Base-by-base conservation (phyloP, 371 early-diverging fungal species). In the Rhizopus delemar region DNA sequence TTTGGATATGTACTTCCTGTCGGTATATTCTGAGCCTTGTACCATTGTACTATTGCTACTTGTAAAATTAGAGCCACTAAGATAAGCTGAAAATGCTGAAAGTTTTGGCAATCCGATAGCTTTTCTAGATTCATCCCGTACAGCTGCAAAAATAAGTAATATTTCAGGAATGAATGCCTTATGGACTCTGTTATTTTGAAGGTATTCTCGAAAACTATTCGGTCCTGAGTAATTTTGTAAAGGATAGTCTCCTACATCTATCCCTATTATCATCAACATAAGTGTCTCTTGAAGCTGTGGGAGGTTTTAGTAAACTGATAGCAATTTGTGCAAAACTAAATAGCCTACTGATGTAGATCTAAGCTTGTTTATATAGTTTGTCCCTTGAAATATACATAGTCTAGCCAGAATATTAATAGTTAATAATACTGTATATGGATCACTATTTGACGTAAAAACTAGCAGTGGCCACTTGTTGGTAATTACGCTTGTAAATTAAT, bases 381-480 rank as follows among this genome's bases (percentile, higher is more conserved):
- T 53, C 0, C 89, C 90, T 54, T 86, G 84, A 1, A 77, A 66
- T 32, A 68, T 63, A 12, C 81, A 66, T 1, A 90, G 63, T 45
- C 84, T 74, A 0, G 84, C 68, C 39, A 91, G 54, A 31, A 90
- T 85, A 9, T 87, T 71, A 34, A 74, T 70, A 0, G 86, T 74
- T 28, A 87, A 69, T 6, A 88, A 76, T 1, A 88, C 85, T 5
- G 87, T 80, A 34, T 70, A 81, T 0, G 83, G 75, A 41, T 91
- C 82, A 2, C 78, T 50, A 8, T 78, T 60, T 3, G 76, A 77
- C 9, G 78, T 77, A 69, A 88, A 79, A 49, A 89, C 88, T 3
- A 89, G 73, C 28, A 89, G 59, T 0, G 89, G 75, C 92, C 92
- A 91, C 59, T 86, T 81, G 69, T 82, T 86, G 31, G 90, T 87